Base-by-base conservation (phyloP, 176 grass and related monocot species). In the Typha latifolia region DNA sequence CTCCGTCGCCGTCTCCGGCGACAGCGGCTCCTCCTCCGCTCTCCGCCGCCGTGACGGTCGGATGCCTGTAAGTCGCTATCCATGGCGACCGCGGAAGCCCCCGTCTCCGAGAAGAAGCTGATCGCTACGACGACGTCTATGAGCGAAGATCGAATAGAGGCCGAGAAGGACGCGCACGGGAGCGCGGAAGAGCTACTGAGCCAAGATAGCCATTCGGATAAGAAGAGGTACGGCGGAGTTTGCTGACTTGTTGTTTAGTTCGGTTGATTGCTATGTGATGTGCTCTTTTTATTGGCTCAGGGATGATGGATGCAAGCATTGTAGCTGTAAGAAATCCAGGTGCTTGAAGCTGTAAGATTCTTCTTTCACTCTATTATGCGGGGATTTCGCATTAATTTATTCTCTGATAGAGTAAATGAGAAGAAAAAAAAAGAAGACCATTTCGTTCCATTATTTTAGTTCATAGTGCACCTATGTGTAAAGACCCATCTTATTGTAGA, bases 271-370 rank as follows among this genome's bases (percentile, higher is more conserved):
- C 20, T 12, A 59, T 59, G 16, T 59, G 53, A 8, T 59, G 53
- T 1, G 16, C 15, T 21, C 15, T 12, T 19, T 11, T 14, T 55
- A 59, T 21, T 16, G 20, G 53, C 18, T 18, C 2, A 59, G 53
- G 18, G 84, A 67, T 63, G 81, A 86, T 64, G 84, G 74, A 32
- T 87, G 84, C 76, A 87, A 82, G 84, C 79, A 82, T 82, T 87
- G 84, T 76, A 76, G 79, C 80, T 87, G 84, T 26, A 82, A 87
- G 49, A 87, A 87, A 67, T 87, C 84, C 62, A 87, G 76, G 79
- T 87, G 84, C 71, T 29, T 87, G 80, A 87, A 87, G 80, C 84
- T 87, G 84, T 87, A 79, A 79, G 84, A 24, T 67, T 0, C 62
- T 16, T 72, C 19, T 49, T 5, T 26, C 51, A 31, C 21, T 5